A percentile compares a stretch with the other conserved stretches of the same genome.
These are phyloP conservation scores for Lepiota brunneoincarnata DNA, from an alignment of 768 basidiomycete species.

Conservation along the genomic window DNA sequence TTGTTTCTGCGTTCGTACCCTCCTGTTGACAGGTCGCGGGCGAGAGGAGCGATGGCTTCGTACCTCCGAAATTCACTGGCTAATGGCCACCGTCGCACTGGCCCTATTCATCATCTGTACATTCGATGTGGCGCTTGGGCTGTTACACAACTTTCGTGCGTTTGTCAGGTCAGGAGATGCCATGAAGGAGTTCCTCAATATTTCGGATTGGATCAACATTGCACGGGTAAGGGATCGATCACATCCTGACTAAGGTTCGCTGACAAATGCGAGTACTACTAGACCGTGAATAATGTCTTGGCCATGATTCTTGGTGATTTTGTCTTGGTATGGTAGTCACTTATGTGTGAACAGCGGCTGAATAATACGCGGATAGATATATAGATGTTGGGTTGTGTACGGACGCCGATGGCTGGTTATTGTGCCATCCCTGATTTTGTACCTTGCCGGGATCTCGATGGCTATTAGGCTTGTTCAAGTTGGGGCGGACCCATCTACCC, in stretches of 20 bases:
- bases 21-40: neutral
- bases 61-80: conserved; percentile 6
- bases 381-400: conserved; percentile 8
- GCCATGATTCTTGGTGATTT: conserved; percentile 12
- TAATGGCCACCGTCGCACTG: neutral
- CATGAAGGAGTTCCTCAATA: neutral
- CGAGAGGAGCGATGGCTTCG: conserved; percentile 8
- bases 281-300: conserved; percentile 9
- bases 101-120: conserved; percentile 4
- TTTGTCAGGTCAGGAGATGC: neutral
- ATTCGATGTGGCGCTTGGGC: conserved; percentile 8
- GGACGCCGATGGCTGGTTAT: conserved; percentile 9
- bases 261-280: neutral
- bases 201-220: conserved; percentile 11
- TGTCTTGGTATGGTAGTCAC: conserved; percentile 3
- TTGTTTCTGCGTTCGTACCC: neutral
- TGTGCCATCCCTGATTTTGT: conserved; percentile 4
- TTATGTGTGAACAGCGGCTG: neutral
- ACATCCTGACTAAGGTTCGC: too few relatives aligned
- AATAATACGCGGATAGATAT: neutral
- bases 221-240: neutral
- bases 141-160: conserved; percentile 9
- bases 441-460: conserved; percentile 3
- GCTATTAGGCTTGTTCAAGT: neutral
- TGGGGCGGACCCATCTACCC: neutral